Percentiles rank a stretch among this genome's conserved stretches.
phyloP scores from a whole-genome alignment of 2,329 filamentous ascomycete genomes.

The Sarocladium strictum region DNA sequence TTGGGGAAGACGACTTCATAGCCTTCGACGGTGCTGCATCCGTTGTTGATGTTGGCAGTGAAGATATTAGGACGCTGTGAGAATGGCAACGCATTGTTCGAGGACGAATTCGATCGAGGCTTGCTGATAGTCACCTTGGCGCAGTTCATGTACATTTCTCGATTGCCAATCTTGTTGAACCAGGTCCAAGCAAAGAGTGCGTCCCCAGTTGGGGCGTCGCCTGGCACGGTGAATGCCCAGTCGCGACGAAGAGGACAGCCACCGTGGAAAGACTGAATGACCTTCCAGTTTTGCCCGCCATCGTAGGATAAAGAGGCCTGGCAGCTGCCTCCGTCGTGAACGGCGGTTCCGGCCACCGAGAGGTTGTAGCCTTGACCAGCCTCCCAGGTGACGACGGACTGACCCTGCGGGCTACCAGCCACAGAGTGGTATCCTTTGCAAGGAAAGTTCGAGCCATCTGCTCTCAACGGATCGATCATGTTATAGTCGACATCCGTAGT shows the following conservation, averaged over 20 bases:
- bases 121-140: conserved; percentile 43
- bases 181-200: conserved; percentile 62
- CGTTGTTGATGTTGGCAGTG: conserved; percentile 54
- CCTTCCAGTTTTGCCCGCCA: conserved; percentile 58
- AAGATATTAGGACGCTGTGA: conserved; percentile 49
- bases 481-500: conserved; percentile 55
- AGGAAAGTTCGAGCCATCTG: conserved; percentile 60
- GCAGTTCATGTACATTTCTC: conserved; percentile 76
- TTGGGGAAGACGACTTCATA: conserved; percentile 54
- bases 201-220: conserved; percentile 42
- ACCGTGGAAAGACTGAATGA: conserved; percentile 47
- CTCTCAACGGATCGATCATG: conserved; percentile 59
- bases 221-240: conserved; percentile 60
- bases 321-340: conserved; percentile 63
- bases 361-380: conserved; percentile 55
- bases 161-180: conserved; percentile 68
- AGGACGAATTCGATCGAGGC: not conserved
- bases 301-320: conserved; percentile 69
- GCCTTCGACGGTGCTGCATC: conserved; percentile 47
- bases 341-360: conserved; percentile 50
- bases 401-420: conserved; percentile 36
- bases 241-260: conserved; percentile 35
- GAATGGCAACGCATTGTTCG: not conserved
- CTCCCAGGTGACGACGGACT: conserved; percentile 50
- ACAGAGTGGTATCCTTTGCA: conserved; percentile 59